These are phyloP conservation scores for Scalesia atractyloides DNA, from an alignment of 129 eudicot species.

Conservation along the genomic window DNA sequence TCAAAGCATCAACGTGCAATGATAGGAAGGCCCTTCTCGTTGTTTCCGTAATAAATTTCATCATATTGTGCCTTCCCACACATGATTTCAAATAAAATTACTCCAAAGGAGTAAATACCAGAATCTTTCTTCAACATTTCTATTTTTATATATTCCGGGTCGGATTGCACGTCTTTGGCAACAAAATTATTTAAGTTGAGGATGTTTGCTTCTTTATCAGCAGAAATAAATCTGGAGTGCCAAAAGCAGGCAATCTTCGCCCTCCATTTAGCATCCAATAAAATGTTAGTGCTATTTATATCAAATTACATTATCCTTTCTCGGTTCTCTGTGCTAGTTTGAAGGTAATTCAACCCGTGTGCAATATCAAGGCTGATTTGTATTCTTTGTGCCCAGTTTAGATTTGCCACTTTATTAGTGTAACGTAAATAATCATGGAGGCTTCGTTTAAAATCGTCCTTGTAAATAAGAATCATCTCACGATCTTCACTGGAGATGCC, in stretches of 20 bases:
- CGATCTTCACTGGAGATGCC: neutral
- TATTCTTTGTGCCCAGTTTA: neutral
- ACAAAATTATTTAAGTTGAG: neutral
- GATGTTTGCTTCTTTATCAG: neutral
- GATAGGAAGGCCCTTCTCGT: neutral
- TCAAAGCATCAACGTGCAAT: neutral
- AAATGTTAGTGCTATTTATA: neutral
- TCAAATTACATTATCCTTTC: neutral
- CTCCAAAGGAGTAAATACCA: neutral
- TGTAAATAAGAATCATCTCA: neutral
- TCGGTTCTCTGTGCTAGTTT: neutral
- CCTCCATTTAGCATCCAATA: neutral
- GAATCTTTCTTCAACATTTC: neutral
- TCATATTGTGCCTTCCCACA: neutral
- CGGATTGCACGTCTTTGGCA: neutral
- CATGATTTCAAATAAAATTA: neutral
- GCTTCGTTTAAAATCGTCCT: neutral
- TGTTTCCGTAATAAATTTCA: neutral
- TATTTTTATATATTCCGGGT: neutral
- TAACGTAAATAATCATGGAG: neutral
- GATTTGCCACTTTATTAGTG: neutral
- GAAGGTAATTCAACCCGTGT: neutral
- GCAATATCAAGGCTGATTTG: neutral
- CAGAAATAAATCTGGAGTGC: neutral
- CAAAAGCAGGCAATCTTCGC: constrained; percentile 3